Evolutionary conservation across 192 early-diverging fungal genomes (phyloP), one percentile per base, ranked within the genome.

Genomic region (Coemansia sp.): DNA sequence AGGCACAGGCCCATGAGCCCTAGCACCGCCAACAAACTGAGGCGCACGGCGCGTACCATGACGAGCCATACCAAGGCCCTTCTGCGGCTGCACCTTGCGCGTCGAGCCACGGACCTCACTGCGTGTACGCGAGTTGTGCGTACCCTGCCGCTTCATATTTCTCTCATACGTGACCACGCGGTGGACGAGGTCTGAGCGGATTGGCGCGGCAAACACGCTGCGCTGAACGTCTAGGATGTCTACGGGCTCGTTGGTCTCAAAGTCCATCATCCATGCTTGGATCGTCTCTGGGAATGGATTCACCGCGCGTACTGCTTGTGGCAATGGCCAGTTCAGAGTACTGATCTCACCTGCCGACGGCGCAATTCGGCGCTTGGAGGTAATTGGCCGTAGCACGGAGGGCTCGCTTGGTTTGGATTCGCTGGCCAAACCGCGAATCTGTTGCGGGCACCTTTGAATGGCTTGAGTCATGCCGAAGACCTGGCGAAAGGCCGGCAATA

Each of bases 51-150:
- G 56, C 2, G 90, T 89, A 27, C 95, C 94, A 20, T 93, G 89
- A 65, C 96, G 85, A n/a, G 96, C 95, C 72, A 85, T 87, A 73
- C 96, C 96, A 32, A 94, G 86, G 15, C 96, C 96, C 78, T 98
- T 98, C 75, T 98, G 96, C 35, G 91, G 93, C 52, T 89, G 88
- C 12, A 85, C 79, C 78, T 98, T 98, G 45, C 87, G 74, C 41
- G 89, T 87, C 1, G 92, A 88, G 37, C 95, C 95, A 24, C 92
- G 85, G 34, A 98, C 95, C 68, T 95, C 92, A 43, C 89, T 86
- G 61, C 91, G 85, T 16, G 84, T 84, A 69, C 94, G 94, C 34
- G 93, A 87, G 52, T 84, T 89, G 53, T 91, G 90, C 9, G 96
- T 98, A 43, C 94, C 95, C 73, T 91, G 90, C 59, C 89, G 86